phyloP scores from a whole-genome alignment of 2,329 filamentous ascomycete species.

The Dothideomycetes sp. region DNA sequence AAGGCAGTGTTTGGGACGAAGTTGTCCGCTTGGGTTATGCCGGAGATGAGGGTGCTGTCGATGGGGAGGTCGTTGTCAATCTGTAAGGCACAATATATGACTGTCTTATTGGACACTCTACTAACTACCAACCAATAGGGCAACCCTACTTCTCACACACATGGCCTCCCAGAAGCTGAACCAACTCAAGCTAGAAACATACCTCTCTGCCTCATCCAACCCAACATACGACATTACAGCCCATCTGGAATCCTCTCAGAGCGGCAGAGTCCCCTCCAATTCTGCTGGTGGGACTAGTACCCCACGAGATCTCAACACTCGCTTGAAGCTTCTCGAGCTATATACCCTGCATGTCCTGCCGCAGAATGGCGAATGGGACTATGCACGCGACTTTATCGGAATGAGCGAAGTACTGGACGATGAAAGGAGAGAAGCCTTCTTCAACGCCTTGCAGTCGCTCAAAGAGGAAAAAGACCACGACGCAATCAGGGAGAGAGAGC shows the following conservation, averaged over 20 bases:
- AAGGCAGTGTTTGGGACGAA: slow-evolving; percentile 90
- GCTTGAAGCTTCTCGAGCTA: slow-evolving; percentile 86
- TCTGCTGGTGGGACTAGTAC: slow-evolving; percentile 48
- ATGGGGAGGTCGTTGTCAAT: slow-evolving; percentile 88
- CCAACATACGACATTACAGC: slow-evolving; percentile 61
- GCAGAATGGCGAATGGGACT: slow-evolving; percentile 91
- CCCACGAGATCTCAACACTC: slow-evolving; percentile 69
- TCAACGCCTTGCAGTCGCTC: slow-evolving; percentile 72
- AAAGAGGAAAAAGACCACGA: slow-evolving; percentile 72
- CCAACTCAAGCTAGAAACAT: slow-evolving; percentile 79
- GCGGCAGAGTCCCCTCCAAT: slow-evolving; percentile 11
- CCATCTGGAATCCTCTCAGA: slow-evolving; percentile 42
- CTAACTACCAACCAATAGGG: slow-evolving; percentile 42
- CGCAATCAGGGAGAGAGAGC: slow-evolving; percentile 51
- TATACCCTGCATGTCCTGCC: slow-evolving; percentile 94
- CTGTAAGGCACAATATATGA: slow-evolving; percentile 43
- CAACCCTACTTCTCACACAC: slow-evolving; percentile 83
- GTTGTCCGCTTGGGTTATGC: slow-evolving; percentile 80
- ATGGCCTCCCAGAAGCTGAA: slow-evolving; percentile 73
- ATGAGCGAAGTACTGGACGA: slow-evolving; percentile 83
- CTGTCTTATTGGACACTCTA: background rate
- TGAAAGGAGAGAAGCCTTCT: slow-evolving; percentile 77
- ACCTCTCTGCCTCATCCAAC: slow-evolving; percentile 65
- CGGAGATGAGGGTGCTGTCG: slow-evolving; percentile 78
- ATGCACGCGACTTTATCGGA: slow-evolving; percentile 80